Evolutionary conservation across 1,139 yeast genomes (phyloP).

Genomic region (Geotrichum citri-aurantii): DNA sequence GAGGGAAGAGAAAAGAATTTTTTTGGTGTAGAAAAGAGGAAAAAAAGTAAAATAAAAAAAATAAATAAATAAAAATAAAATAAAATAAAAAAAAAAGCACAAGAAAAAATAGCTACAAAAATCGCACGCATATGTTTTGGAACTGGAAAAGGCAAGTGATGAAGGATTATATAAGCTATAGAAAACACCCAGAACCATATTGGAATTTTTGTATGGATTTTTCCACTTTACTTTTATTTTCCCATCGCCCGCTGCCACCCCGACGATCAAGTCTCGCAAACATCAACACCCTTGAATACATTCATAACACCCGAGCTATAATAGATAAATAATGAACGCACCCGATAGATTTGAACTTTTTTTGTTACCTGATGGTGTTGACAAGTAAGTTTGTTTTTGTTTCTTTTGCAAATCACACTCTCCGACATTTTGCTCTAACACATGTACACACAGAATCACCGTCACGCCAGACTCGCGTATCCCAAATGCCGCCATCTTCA

Average conservation of each 20-base stretch:
- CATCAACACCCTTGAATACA: not conserved
- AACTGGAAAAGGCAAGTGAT: not conserved
- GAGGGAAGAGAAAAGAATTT: not conserved
- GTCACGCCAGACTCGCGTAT: slow-evolving; percentile 92
- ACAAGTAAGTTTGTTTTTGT: slow-evolving; percentile 36
- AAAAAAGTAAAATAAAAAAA: not conserved
- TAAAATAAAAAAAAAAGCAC: not conserved
- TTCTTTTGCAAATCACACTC: not conserved
- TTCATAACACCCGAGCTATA: not conserved
- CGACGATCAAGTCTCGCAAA: not conserved
- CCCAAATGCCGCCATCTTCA: slow-evolving; percentile 89
- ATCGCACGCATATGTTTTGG: not conserved
- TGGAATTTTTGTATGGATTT: not conserved
- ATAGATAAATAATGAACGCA: slow-evolving; percentile 64
- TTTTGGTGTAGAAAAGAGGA: not conserved
- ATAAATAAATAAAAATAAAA: slow-evolving; percentile 3
- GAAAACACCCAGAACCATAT: not conserved
- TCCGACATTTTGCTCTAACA: not conserved
- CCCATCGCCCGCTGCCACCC: not conserved
- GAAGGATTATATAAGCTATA: not conserved
- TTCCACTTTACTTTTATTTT: not conserved
- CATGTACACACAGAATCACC: slow-evolving; percentile 45
- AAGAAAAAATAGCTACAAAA: not conserved
- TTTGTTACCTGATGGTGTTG: slow-evolving; percentile 94
- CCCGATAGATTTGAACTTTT: slow-evolving; percentile 98